A percentile compares a stretch with the other conserved stretches of the same genome.
Conservation (phyloP, 2,329 filamentous ascomycete species). For the Aspergillus persii region DNA sequence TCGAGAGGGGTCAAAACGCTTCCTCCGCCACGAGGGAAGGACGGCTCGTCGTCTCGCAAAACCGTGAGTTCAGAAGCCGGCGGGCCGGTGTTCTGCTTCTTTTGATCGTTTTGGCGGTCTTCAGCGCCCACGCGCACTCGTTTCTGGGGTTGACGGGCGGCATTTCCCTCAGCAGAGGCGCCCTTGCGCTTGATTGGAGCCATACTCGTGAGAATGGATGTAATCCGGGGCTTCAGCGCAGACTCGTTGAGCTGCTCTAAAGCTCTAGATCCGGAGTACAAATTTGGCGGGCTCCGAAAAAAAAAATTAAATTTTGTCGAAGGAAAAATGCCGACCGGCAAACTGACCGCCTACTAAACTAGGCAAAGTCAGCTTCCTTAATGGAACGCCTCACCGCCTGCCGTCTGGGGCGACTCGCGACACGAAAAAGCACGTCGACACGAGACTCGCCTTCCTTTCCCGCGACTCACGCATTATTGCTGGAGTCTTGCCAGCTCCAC, state of each 20-base stretch:
- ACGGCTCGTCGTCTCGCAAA: constrained; percentile 73
- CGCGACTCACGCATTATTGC: constrained; percentile 7
- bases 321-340: constrained; percentile 8
- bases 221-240: constrained; percentile 21
- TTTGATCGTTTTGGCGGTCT: constrained; percentile 33
- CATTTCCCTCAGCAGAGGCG: constrained; percentile 36
- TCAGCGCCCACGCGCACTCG: constrained; percentile 40
- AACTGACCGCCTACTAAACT: constrained; percentile 20
- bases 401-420: constrained; percentile 17
- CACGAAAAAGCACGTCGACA: constrained; percentile 29
- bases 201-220: constrained; percentile 34
- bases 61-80: constrained; percentile 40
- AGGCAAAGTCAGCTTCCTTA: background rate
- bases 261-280: constrained; percentile 16
- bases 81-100: constrained; percentile 28
- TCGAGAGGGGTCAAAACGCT: constrained; percentile 90
- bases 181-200: constrained; percentile 48
- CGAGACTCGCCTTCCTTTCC: constrained; percentile 10
- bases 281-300: constrained; percentile 13
- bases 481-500: constrained; percentile 18
- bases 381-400: constrained; percentile 17
- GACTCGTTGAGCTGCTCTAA: constrained; percentile 26
- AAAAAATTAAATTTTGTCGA: constrained; percentile 24
- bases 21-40: constrained; percentile 90
- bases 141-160: constrained; percentile 38